These are phyloP conservation scores for Citrus inodora DNA, from an alignment of 345 rosid genomes.

Conservation along the genomic window DNA sequence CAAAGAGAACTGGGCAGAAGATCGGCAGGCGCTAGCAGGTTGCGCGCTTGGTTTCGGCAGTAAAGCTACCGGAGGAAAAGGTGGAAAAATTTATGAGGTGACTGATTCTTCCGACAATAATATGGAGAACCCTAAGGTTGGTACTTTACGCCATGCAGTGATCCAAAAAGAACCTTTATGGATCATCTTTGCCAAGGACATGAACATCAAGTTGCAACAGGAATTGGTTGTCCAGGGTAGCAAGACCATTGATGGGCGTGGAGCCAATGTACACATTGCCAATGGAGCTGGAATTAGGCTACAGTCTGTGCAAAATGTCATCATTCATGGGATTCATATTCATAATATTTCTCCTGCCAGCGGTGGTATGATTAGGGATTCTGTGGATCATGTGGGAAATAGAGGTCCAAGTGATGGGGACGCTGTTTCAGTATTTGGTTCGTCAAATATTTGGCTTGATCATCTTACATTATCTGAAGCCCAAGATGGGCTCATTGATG, in stretches of 20 bases:
- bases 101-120: slow-evolving; percentile 48
- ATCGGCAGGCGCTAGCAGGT: slow-evolving; percentile 52
- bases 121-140: slow-evolving; percentile 52
- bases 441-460: slow-evolving; percentile 69
- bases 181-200: slow-evolving; percentile 62
- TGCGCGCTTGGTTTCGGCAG: slow-evolving; percentile 79
- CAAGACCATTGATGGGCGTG: slow-evolving; percentile 83
- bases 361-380: too few species aligned
- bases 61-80: slow-evolving; percentile 59
- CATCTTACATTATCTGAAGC: slow-evolving; percentile 45
- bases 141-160: slow-evolving; percentile 77
- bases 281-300: slow-evolving; percentile 64
- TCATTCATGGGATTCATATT: slow-evolving; percentile 59
- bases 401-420: slow-evolving; percentile 52
- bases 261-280: slow-evolving; percentile 57
- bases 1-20: slow-evolving; percentile 37
- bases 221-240: slow-evolving; percentile 47
- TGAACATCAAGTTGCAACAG: slow-evolving; percentile 53
- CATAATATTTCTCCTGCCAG: slow-evolving; percentile 35
- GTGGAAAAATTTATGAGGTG: slow-evolving; percentile 55
- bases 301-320: slow-evolving; percentile 55
- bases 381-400: too few species aligned
- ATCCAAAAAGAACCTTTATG: slow-evolving; percentile 67
- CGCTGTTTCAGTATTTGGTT: slow-evolving; percentile 56
- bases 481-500: slow-evolving; percentile 62